Base-by-base conservation (phyloP, 2,329 filamentous ascomycete species). In the Fonsecaea nubica region DNA sequence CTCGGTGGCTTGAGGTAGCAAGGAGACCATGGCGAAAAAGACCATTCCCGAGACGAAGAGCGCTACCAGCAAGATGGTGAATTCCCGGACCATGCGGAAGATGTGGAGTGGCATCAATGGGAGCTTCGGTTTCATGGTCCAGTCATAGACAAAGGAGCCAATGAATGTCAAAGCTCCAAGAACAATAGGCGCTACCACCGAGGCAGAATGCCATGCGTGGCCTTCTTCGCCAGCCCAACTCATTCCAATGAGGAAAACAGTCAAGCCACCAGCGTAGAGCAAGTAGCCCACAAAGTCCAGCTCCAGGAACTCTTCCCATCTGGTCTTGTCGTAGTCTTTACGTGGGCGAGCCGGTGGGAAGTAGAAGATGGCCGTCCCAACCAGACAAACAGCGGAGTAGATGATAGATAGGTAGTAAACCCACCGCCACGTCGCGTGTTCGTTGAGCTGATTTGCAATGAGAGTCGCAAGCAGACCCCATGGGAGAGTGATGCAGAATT, bases 361-460 rank as follows among this genome's bases (percentile, higher is more conserved):
- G 74, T 84, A 85, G 63, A 82, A 80, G 68, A 82, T 76, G 50
- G 75, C 75, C 64, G 80, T 83, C 12, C 83, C 75, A 35, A 65
- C 52, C 30, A 61, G 53, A 58, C 61, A 63, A 32, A 67, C 18
- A 1, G 58, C 64, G 7, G 54, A 61, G 38, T 52, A 64, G 13
- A 65, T 65, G 10, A 67, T 48, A 10, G 61, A 56, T 6, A 69
- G 32, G 36, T 67, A 85, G 72, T 82, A 86, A 58, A 75, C 79
- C 81, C 82, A 84, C 42, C 83, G 76, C 83, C 83, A 86, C 2
- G 69, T 72, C 0, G 82, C 83, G 58, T 82, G 76, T 38, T 76
- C 62, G 63, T 82, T 79, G 33, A 84, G 76, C 2, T 76, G 72
- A 15, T 79, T 76, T 1, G 82, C 82, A 58, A 85, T 82, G 48